These are phyloP conservation scores for Nephelium lappaceum DNA, from an alignment of 345 rosid species.

Conservation along the genomic window DNA sequence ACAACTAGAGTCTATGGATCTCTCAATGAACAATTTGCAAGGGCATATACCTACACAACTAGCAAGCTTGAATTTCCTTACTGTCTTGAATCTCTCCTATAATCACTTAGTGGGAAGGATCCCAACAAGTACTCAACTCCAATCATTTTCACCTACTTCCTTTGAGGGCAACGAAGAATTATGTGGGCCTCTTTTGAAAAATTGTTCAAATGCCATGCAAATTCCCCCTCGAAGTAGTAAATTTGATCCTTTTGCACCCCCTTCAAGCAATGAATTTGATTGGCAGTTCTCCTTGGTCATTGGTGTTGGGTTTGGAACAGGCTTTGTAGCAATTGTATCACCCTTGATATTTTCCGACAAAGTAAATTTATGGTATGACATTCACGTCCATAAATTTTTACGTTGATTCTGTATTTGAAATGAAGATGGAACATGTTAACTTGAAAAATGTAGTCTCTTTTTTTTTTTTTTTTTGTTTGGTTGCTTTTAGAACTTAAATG, in stretches of 20 bases:
- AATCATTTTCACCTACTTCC: slow-evolving; percentile 24
- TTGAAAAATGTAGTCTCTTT: too few species aligned
- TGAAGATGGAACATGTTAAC: too few species aligned
- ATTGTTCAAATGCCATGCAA: not conserved
- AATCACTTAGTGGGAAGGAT: slow-evolving; percentile 34
- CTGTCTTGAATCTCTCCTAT: slow-evolving; percentile 36
- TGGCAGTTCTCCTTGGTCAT: slow-evolving; percentile 43
- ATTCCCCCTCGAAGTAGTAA: too few species aligned
- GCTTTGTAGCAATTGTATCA: slow-evolving; percentile 43
- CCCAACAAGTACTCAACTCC: slow-evolving; percentile 26
- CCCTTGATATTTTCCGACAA: slow-evolving; percentile 34
- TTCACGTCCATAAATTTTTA: slow-evolving; percentile 43
- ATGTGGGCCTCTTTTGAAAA: slow-evolving; percentile 31
- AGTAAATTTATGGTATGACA: slow-evolving; percentile 30
- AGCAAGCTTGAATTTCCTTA: slow-evolving; percentile 30
- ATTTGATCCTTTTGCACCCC: not conserved
- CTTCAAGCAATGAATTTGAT: slow-evolving; percentile 19
- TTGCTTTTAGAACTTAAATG: too few species aligned
- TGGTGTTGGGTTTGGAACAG: slow-evolving; percentile 54
- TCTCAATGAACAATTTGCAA: slow-evolving; percentile 22
- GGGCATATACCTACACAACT: slow-evolving; percentile 35
- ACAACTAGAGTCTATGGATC: slow-evolving; percentile 37
- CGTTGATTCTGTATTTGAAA: too few species aligned
- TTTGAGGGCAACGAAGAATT: slow-evolving; percentile 27
- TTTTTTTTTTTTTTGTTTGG: too few species aligned